Conservation (phyloP, 305 asterid species). For the Fraxinus xanthoxyloides region DNA sequence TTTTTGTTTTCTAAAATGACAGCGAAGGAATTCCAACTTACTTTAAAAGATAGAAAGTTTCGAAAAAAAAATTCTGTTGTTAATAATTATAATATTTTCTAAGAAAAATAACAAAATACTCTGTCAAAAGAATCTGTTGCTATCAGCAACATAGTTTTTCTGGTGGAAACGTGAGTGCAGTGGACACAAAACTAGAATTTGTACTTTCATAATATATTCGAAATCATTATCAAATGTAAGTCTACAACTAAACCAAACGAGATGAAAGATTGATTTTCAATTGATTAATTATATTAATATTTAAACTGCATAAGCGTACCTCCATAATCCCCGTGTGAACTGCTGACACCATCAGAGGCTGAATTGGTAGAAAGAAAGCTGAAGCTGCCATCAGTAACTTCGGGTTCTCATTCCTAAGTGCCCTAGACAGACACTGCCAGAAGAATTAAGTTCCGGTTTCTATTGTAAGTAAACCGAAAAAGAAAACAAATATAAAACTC, state of each 20-base stretch:
- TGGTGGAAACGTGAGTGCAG: background rate
- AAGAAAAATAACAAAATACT: too few relatives aligned
- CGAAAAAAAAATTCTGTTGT: too few relatives aligned
- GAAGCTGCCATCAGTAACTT: slow-evolving; percentile 78
- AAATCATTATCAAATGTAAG: background rate
- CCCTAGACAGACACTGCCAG: slow-evolving; percentile 79
- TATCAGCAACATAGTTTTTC: too few relatives aligned
- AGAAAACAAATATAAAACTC: background rate
- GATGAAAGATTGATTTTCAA: background rate
- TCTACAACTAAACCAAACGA: background rate
- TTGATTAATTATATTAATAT: background rate
- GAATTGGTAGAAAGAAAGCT: slow-evolving; percentile 64
- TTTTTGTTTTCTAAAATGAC: background rate
- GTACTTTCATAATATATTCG: background rate
- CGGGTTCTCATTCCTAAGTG: slow-evolving; percentile 68
- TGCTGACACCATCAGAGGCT: slow-evolving; percentile 83
- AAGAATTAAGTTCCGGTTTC: background rate
- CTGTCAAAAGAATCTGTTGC: too few relatives aligned
- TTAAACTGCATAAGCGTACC: slow-evolving; percentile 40
- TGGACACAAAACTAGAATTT: background rate
- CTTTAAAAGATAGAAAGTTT: too few relatives aligned
- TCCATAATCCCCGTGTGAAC: slow-evolving; percentile 89
- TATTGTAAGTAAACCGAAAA: slow-evolving; percentile 6
- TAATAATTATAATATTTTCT: too few relatives aligned
- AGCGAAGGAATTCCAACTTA: background rate